Base-by-base conservation (phyloP, 129 eudicot genomes). In the Lactuca saligna region DNA sequence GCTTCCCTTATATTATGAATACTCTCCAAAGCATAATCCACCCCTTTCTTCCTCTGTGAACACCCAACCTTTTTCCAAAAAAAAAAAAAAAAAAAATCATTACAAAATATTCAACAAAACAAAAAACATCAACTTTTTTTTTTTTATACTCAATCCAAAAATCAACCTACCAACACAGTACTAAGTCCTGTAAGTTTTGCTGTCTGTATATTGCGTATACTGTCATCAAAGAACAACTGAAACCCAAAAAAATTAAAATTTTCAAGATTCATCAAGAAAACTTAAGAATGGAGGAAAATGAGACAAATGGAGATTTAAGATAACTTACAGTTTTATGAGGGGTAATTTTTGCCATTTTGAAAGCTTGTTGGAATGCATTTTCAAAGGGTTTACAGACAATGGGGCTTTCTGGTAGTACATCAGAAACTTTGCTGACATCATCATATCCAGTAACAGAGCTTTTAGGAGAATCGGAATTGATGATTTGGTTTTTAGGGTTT, bases 151-250 rank as follows among this genome's bases (percentile, higher is more conserved):
- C 44, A 12, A 46, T 12, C 51, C 12, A 11, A 35, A 35, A 46
- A 39, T 8, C 17, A 61, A 65, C 84, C 67, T 78, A 83, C 94
- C 92, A 82, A 75, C 48, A 92, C 91, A 7, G 96, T 88, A 33
- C 69, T 80, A n/a, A 94, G 90, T 41, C 97, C 94, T 54, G 72
- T 20, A 48, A 61, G 41, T 53, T 80, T 87, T 7, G 87, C 94
- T 29, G 89, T 77, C 67, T 87, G 86, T 62, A 94, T 20, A 58
- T 94, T 94, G 56, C 97, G 96, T 17, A 79, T 49, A 29, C 96
- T 88, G 63, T 92, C 96, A 73, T 89, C 96, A 58, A 92, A 92
- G 81, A 94, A 94, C 72, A 94, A 61, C 99, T 94, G 87, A 17
- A 54, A 76, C 5, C 54, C 44, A 61, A 66, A 66, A 49, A 58